Percentiles rank a stretch among this genome's conserved stretches.
phyloP scores from a whole-genome alignment of 257 asterid species.

The Plectranthus barbatus region DNA sequence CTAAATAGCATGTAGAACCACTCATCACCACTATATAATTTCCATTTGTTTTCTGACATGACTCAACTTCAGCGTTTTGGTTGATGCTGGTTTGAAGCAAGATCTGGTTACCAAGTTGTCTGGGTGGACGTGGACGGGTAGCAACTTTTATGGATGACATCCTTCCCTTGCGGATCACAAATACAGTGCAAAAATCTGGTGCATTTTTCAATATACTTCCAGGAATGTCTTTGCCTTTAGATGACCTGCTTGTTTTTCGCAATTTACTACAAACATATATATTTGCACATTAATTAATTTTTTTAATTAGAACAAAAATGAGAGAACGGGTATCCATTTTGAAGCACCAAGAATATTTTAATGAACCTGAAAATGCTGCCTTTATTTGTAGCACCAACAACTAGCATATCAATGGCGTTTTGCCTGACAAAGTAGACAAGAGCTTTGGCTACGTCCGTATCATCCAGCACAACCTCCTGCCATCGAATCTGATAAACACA shows the following conservation, averaged over 20 bases:
- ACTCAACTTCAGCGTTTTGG: slow-evolving; percentile 5
- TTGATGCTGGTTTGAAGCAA: slow-evolving; percentile 33
- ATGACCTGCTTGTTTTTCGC: slow-evolving; percentile 41
- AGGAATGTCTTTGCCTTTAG: slow-evolving; percentile 72
- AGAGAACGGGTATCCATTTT: no score
- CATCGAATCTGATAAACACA: slow-evolving; percentile 44
- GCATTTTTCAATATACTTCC: slow-evolving; percentile 57
- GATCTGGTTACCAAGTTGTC: slow-evolving; percentile 70
- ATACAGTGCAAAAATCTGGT: slow-evolving; percentile 80
- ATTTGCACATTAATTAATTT: no score
- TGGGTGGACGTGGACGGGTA: slow-evolving; percentile 57
- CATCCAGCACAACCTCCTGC: slow-evolving; percentile 68
- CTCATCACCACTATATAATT: no score
- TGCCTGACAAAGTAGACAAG: slow-evolving; percentile 55
- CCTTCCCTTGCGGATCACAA: slow-evolving; percentile 76
- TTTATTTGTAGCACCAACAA: slow-evolving; percentile 74
- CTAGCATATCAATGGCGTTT: slow-evolving; percentile 56
- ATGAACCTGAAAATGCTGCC: slow-evolving; percentile 68
- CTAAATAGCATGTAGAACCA: no score
- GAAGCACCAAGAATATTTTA: no score
- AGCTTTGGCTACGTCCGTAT: slow-evolving; percentile 58
- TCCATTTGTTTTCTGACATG: no score
- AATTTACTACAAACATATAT: slow-evolving; percentile 12
- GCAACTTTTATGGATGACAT: slow-evolving; percentile 64
- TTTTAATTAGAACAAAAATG: no score